Conservation (phyloP, 2,329 filamentous ascomycete species). For the Lachnellula subtilissima region DNA sequence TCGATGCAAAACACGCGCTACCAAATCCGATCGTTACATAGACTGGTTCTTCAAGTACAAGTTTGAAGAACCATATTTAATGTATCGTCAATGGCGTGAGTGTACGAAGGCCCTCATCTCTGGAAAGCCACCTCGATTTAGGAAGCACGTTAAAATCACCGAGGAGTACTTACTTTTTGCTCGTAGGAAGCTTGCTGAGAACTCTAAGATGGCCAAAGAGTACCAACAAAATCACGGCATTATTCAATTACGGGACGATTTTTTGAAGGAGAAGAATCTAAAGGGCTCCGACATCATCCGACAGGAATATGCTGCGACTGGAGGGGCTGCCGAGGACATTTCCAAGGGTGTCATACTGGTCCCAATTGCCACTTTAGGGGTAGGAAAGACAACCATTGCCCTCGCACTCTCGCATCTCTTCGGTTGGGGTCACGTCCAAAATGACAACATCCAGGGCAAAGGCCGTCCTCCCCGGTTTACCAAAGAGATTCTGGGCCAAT, state of each 20-base stretch:
- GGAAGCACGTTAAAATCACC: constrained; percentile 85
- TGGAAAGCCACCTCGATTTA: constrained; percentile 68
- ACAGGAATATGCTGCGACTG: constrained; percentile 55
- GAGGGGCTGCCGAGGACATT: constrained; percentile 49
- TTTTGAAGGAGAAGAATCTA: constrained; percentile 75
- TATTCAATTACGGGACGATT: constrained; percentile 83
- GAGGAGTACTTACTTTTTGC: constrained; percentile 86
- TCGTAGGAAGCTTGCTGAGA: constrained; percentile 62
- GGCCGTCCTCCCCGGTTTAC: constrained; percentile 75
- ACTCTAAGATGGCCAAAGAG: constrained; percentile 61
- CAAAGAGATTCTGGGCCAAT: constrained; percentile 58
- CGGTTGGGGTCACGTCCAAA: constrained; percentile 88
- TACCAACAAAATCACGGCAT: constrained; percentile 93
- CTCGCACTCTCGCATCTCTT: constrained; percentile 79
- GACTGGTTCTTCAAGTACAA: constrained; percentile 99
- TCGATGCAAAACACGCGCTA: constrained; percentile 66
- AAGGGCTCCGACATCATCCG: constrained; percentile 86
- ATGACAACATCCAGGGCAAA: constrained; percentile 87
- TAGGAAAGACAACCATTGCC: constrained; percentile 92
- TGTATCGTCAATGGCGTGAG: constrained; percentile 98
- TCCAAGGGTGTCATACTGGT: constrained; percentile 72
- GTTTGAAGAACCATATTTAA: constrained; percentile 96
- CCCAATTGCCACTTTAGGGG: constrained; percentile 89
- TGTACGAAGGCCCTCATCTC: constrained; percentile 86
- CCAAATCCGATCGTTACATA: constrained; percentile 51